Evolutionary conservation across 257 asterid genomes (phyloP).

Genomic region (Anisodus tanguticus): DNA sequence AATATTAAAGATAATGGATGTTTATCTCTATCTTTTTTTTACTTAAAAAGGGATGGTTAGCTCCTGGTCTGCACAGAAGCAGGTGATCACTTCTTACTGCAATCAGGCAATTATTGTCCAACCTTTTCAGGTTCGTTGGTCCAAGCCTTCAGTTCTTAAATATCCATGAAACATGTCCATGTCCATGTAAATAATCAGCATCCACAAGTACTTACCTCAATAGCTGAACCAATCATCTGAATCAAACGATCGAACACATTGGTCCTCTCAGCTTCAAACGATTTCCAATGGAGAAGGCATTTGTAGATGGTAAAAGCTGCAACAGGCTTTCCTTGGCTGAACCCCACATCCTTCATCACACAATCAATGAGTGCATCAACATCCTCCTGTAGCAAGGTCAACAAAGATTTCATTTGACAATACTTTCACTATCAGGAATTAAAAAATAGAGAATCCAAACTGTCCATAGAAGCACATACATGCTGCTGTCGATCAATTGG

Average conservation of each 20-base stretch:
- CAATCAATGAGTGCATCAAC: slow-evolving; percentile 92
- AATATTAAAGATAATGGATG: not conserved
- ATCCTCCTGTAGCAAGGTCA: slow-evolving; percentile 73
- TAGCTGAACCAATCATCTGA: slow-evolving; percentile 96
- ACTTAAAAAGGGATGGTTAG: not conserved
- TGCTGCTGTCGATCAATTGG: slow-evolving; percentile 85
- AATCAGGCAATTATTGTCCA: not conserved
- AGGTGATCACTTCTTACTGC: not conserved
- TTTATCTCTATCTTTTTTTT: not conserved
- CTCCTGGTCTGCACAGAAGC: not conserved
- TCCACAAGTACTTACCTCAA: slow-evolving; percentile 64
- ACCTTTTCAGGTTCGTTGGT: too few species aligned
- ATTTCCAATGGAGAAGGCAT: slow-evolving; percentile 97
- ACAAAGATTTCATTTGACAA: slow-evolving; percentile 32
- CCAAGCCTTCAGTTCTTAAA: slow-evolving; percentile 13
- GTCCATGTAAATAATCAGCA: slow-evolving; percentile 21
- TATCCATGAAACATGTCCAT: slow-evolving; percentile 26
- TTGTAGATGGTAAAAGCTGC: slow-evolving; percentile 98
- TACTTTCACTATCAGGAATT: slow-evolving; percentile 16
- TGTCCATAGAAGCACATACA: slow-evolving; percentile 44
- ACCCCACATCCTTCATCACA: slow-evolving; percentile 85
- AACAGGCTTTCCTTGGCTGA: slow-evolving; percentile 97
- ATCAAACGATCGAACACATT: slow-evolving; percentile 98
- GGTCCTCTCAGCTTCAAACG: slow-evolving; percentile 98
- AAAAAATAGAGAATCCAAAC: slow-evolving; percentile 17